Percentiles rank a stretch among this genome's conserved stretches.
phyloP scores from a whole-genome alignment of 2,329 filamentous ascomycete genomes.

The Fusarium sp. region DNA sequence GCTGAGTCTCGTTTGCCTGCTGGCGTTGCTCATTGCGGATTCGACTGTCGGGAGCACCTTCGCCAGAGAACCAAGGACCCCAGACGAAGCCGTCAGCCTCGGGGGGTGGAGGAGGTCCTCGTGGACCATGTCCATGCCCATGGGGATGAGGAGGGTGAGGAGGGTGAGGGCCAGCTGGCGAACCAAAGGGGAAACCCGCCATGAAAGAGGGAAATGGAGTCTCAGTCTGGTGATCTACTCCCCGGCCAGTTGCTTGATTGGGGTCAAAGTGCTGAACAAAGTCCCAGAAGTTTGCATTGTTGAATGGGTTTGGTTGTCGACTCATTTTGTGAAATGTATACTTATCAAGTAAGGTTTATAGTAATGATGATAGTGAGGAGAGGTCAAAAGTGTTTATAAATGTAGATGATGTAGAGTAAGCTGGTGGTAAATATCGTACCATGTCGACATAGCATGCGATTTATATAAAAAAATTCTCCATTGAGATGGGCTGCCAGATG shows the following conservation, averaged over 20 bases:
- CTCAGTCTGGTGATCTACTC: slow-evolving; percentile 51
- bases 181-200: slow-evolving; percentile 49
- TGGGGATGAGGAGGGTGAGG: slow-evolving; percentile 16
- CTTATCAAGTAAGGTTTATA: neutral
- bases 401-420: slow-evolving; percentile 14
- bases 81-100: slow-evolving; percentile 40
- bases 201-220: slow-evolving; percentile 40
- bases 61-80: slow-evolving; percentile 41
- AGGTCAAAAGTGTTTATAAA: slow-evolving; percentile 9
- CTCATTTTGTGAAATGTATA: slow-evolving; percentile 33
- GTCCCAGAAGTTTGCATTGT: slow-evolving; percentile 46
- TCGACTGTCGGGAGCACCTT: slow-evolving; percentile 34
- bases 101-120: slow-evolving; percentile 33
- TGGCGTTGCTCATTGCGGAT: slow-evolving; percentile 32
- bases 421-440: slow-evolving; percentile 9
- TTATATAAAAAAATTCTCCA: slow-evolving; percentile 33
- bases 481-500: slow-evolving; percentile 19
- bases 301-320: slow-evolving; percentile 35
- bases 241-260: slow-evolving; percentile 45
- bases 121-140: slow-evolving; percentile 12
- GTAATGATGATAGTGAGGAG: neutral
- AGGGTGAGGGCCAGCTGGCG: slow-evolving; percentile 16
- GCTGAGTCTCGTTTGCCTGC: slow-evolving; percentile 24
- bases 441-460: slow-evolving; percentile 16
- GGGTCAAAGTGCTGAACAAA: slow-evolving; percentile 50